phyloP scores from a whole-genome alignment of 208 protist genomes.

The Trypanosoma melophagium region DNA sequence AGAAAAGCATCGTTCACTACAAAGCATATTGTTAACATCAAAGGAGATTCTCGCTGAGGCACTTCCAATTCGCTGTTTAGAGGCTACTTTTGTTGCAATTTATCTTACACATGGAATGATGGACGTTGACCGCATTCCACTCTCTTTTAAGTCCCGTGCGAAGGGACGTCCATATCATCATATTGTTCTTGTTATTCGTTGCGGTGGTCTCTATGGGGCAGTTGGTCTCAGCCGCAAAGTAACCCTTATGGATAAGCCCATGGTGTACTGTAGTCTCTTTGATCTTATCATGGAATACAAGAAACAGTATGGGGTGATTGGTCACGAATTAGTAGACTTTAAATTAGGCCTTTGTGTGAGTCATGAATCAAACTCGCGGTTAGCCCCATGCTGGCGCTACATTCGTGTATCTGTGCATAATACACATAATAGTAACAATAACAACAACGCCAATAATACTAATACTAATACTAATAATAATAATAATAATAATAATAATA shows the following conservation, averaged over 20 bases:
- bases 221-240: constrained; percentile 85
- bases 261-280: constrained; percentile 62
- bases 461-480: too few relatives aligned
- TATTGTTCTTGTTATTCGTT: constrained; percentile 81
- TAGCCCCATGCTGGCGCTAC: constrained; percentile 82
- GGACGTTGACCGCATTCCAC: constrained; percentile 81
- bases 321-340: constrained; percentile 80
- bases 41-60: constrained; percentile 81
- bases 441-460: too few relatives aligned
- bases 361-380: constrained; percentile 52
- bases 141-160: constrained; percentile 85
- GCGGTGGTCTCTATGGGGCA: constrained; percentile 55
- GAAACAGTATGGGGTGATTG: constrained; percentile 66
- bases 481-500: too few relatives aligned
- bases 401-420: constrained; percentile 39
- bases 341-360: constrained; percentile 82
- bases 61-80: constrained; percentile 90
- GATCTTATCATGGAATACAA: constrained; percentile 89
- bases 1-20: constrained; percentile 85
- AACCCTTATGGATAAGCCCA: constrained; percentile 88
- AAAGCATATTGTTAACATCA: constrained; percentile 79
- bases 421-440: too few relatives aligned
- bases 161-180: constrained; percentile 68
- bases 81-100: constrained; percentile 87
- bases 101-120: constrained; percentile 77